Percentiles rank a stretch among this genome's conserved stretches.
These are phyloP conservation scores for Carnegiea gigantea DNA, from an alignment of 179 eudicot genomes.

Conservation along the genomic window DNA sequence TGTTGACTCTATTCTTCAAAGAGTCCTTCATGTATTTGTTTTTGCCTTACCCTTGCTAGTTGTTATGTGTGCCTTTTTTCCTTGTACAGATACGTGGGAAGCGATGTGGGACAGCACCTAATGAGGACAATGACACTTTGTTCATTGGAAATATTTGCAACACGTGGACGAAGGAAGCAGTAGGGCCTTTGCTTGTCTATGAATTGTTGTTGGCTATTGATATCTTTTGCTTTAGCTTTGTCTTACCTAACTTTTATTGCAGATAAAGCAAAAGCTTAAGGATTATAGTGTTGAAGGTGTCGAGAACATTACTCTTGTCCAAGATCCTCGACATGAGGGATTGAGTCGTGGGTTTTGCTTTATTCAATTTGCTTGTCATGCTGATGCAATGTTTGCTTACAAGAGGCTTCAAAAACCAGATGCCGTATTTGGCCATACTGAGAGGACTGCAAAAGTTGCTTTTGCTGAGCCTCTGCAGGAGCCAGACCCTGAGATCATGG, in stretches of 20 bases:
- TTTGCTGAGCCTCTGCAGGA: constrained; percentile 90
- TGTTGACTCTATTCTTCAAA: constrained; percentile 17
- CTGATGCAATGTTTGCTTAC: constrained; percentile 81
- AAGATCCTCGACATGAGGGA: constrained; percentile 75
- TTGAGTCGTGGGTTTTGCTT: constrained; percentile 90
- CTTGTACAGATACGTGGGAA: constrained; percentile 63
- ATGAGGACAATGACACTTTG: constrained; percentile 80
- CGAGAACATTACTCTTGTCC: constrained; percentile 67
- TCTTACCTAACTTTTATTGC: constrained; percentile 23
- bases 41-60: not conserved
- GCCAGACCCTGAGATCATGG: constrained; percentile 86
- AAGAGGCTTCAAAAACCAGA: constrained; percentile 90
- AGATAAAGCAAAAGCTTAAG: constrained; percentile 74
- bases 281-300: constrained; percentile 67
- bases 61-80: not conserved
- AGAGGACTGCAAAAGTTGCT: constrained; percentile 87
- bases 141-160: constrained; percentile 89
- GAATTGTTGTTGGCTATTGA: not conserved
- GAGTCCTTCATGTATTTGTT: not conserved
- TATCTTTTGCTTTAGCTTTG: constrained; percentile 8
- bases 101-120: constrained; percentile 77
- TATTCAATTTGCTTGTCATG: constrained; percentile 78
- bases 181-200: constrained; percentile 30
- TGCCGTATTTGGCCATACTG: constrained; percentile 76
- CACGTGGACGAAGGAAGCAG: constrained; percentile 95